Conservation (phyloP, 352 stramenopile genomes). For the Hyaloperonospora brassicae region DNA sequence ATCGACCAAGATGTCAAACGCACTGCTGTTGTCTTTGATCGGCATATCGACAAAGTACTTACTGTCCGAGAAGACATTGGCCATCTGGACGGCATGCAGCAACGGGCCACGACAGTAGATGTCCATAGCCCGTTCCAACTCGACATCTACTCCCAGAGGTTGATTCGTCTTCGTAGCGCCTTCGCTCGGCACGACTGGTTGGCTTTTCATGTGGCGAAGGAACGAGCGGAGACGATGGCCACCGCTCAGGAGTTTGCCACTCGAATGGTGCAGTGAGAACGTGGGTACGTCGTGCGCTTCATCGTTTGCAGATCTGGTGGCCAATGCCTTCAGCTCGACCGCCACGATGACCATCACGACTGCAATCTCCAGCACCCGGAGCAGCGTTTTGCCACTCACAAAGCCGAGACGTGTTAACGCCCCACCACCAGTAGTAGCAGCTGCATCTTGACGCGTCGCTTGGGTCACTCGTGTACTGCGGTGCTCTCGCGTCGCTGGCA, state of each 20-base stretch:
- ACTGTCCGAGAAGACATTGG: slow-evolving; percentile 77
- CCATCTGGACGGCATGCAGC: slow-evolving; percentile 64
- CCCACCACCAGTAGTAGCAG: neutral
- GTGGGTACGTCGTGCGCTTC: slow-evolving; percentile 6
- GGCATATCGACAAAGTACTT: slow-evolving; percentile 93
- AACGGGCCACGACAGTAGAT: slow-evolving; percentile 68
- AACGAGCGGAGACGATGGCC: slow-evolving; percentile 22
- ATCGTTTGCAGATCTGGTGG: slow-evolving; percentile 10
- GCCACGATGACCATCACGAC: slow-evolving; percentile 20
- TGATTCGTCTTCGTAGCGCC: slow-evolving; percentile 13
- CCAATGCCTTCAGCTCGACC: slow-evolving; percentile 13
- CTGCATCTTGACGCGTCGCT: slow-evolving; percentile 1
- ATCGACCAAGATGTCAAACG: slow-evolving; percentile 61
- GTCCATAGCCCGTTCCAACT: slow-evolving; percentile 56
- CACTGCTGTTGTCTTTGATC: slow-evolving; percentile 70
- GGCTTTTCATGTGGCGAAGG: slow-evolving; percentile 23
- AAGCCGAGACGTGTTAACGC: neutral
- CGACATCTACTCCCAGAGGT: slow-evolving; percentile 28
- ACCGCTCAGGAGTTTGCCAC: slow-evolving; percentile 21
- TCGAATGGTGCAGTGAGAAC: slow-evolving; percentile 25
- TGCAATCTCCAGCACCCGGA: slow-evolving; percentile 18
- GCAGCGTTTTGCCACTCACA: slow-evolving; percentile 2
- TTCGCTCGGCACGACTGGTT: slow-evolving; percentile 7
- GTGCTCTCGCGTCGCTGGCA: slow-evolving; percentile 6
- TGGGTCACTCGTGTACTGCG: neutral